Percentiles rank a stretch among this genome's conserved stretches.
These are phyloP conservation scores for Penicillium concentricum DNA, from an alignment of 2,329 filamentous ascomycete genomes.

Conservation along the genomic window DNA sequence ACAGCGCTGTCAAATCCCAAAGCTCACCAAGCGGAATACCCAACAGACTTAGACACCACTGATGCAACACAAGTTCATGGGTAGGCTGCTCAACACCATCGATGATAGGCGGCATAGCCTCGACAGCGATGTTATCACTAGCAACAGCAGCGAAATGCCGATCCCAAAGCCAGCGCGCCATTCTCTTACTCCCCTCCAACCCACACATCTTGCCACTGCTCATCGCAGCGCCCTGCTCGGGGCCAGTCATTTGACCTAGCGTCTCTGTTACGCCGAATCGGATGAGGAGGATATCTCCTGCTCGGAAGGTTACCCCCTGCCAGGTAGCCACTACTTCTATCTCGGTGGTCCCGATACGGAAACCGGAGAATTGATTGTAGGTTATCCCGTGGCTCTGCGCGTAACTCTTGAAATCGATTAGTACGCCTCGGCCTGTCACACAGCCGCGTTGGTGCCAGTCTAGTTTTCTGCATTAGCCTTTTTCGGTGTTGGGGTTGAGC, in stretches of 20 bases:
- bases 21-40: slow-evolving; percentile 49
- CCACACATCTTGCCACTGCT: slow-evolving; percentile 29
- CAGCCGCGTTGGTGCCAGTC: slow-evolving; percentile 43
- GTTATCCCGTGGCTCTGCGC: slow-evolving; percentile 54
- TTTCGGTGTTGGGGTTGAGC: not conserved
- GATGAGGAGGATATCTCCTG: slow-evolving; percentile 25
- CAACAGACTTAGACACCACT: slow-evolving; percentile 43
- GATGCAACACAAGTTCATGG: slow-evolving; percentile 34
- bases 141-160: slow-evolving; percentile 44
- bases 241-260: slow-evolving; percentile 14
- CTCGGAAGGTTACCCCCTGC: slow-evolving; percentile 17
- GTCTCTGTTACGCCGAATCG: slow-evolving; percentile 24
- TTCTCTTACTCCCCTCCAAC: slow-evolving; percentile 47
- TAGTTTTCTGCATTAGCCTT: slow-evolving; percentile 22
- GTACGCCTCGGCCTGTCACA: slow-evolving; percentile 52
- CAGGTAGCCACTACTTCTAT: slow-evolving; percentile 20
- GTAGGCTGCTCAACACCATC: slow-evolving; percentile 12
- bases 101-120: slow-evolving; percentile 24
- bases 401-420: slow-evolving; percentile 59
- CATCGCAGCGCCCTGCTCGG: slow-evolving; percentile 16
- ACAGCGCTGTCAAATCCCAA: slow-evolving; percentile 45
- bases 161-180: slow-evolving; percentile 58
- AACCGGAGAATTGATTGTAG: slow-evolving; percentile 54
- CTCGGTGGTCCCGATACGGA: slow-evolving; percentile 16
- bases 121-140: slow-evolving; percentile 28